phyloP scores from a whole-genome alignment of 306 rosid species.

The Heteromeles arbutifolia region DNA sequence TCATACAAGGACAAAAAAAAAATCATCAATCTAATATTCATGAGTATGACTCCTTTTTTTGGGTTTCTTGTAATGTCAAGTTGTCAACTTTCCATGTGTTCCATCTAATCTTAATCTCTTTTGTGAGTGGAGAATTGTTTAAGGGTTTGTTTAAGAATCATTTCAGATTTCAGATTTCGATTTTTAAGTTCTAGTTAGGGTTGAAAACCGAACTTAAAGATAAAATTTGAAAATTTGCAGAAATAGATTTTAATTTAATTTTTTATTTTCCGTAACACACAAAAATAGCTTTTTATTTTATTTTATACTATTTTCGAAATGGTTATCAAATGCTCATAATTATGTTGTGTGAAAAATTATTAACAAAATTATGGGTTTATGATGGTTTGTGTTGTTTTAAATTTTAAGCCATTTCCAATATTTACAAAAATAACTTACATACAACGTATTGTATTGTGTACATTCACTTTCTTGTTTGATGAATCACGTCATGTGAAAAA shows the following conservation, averaged over 20 bases:
- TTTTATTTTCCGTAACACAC: too few relatives aligned
- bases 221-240: too few relatives aligned
- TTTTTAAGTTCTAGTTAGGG: too few relatives aligned
- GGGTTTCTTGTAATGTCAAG: slow-evolving; percentile 5
- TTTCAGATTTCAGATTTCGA: too few relatives aligned
- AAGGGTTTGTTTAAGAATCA: not conserved
- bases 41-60: not conserved
- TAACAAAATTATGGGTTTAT: not conserved
- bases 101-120: not conserved
- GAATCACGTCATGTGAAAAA: not conserved
- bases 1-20: not conserved
- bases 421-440: not conserved
- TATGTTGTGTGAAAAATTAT: too few relatives aligned
- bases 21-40: not conserved
- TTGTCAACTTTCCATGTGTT: slow-evolving; percentile 3
- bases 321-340: too few relatives aligned
- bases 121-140: not conserved
- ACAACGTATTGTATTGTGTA: too few relatives aligned
- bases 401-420: too few relatives aligned
- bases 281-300: too few relatives aligned
- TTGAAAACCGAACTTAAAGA: too few relatives aligned
- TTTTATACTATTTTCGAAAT: too few relatives aligned
- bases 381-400: not conserved
- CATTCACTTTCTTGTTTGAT: not conserved
- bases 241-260: too few relatives aligned